Evolutionary conservation across 495 filamentous ascomycete species (phyloP).

Genomic region (Aspergillus heteromorphus): DNA sequence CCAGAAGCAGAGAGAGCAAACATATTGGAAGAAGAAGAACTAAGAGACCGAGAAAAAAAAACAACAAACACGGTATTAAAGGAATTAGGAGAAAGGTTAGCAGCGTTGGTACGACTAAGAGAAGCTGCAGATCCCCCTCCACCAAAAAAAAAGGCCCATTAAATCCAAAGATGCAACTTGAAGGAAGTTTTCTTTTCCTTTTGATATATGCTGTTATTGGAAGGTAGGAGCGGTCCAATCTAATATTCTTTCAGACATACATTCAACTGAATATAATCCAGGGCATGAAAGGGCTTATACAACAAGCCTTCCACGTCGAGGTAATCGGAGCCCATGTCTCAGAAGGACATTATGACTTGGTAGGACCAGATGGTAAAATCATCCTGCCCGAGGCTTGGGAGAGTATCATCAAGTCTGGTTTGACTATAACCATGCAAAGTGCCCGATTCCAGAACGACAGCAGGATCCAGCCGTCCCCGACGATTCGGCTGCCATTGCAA

Average conservation of each 20-base stretch:
- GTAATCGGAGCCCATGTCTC: conserved; percentile 76
- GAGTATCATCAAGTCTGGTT: conserved; percentile 76
- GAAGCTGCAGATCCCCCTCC: conserved; percentile 19
- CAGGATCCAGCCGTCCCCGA: no score
- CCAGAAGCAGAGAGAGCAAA: no score
- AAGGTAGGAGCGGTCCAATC: conserved; percentile 47
- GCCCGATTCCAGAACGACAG: conserved; percentile 85
- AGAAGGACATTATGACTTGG: conserved; percentile 78
- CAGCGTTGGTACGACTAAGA: no score
- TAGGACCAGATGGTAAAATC: conserved; percentile 79
- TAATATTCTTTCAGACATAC: background rate
- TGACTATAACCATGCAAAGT: conserved; percentile 92
- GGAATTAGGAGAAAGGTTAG: no score
- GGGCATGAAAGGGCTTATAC: conserved; percentile 86
- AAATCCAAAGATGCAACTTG: conserved; percentile 84
- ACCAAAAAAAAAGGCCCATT: conserved; percentile 57
- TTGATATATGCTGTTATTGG: conserved; percentile 73
- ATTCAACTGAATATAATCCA: conserved; percentile 26
- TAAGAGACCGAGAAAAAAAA: no score
- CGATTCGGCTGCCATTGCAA: no score
- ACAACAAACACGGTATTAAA: no score
- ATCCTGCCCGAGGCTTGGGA: conserved; percentile 87
- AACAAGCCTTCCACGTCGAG: conserved; percentile 84
- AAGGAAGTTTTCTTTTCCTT: conserved; percentile 81
- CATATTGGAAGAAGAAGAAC: no score